Base-by-base conservation (phyloP, 2,329 filamentous ascomycete genomes). In the Diaporthe destruens region DNA sequence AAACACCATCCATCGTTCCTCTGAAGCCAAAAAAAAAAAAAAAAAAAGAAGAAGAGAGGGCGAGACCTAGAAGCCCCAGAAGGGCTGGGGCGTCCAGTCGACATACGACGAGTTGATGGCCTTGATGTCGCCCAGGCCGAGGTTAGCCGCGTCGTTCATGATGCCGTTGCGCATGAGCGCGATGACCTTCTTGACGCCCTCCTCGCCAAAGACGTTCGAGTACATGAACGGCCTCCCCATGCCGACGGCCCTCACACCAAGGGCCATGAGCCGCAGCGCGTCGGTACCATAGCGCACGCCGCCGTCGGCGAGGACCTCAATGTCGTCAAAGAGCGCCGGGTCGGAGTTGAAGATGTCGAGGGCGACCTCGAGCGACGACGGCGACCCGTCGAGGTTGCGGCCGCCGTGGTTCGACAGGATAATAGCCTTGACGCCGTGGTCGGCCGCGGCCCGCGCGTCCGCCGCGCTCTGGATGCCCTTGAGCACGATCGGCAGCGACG, bases 191-290 rank as follows among this genome's bases (percentile, higher is more conserved):
- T 82, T 78, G 2, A 89, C 84, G 56, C 87, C 87, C 9, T 84
- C 82, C 59, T 81, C 78, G 7, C 87, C 87, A 74, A 83, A 89
- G 57, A 87, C 78, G 78, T 88, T 89, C 74, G 85, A 80, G 76
- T 83, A 89, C 86, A 88, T 87, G 74, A 86, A 84, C 12, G 86
- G 83, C 0, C 87, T 79, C 20, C 87, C 87, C 0, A 89, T 74
- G 18, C 87, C 81, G 1, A 71, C 83, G 16, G 82, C 83, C 75
- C 80, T 81, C 69, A 84, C 84, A 12, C 84, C 84, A 18, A 85
- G 81, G 2, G 83, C 80, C n/a, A 86, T 79, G 12, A 85, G 80
- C 75, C 84, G 83, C n/a, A 85, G 77, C 16, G 80, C 81, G 59
- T 86, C 84, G 12, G 80, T 80, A 14, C 84, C 84, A 71, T 84